A percentile compares a stretch with the other conserved stretches of the same genome.
Conservation (phyloP, 176 grass and related monocot genomes). For the Carex kokanica region DNA sequence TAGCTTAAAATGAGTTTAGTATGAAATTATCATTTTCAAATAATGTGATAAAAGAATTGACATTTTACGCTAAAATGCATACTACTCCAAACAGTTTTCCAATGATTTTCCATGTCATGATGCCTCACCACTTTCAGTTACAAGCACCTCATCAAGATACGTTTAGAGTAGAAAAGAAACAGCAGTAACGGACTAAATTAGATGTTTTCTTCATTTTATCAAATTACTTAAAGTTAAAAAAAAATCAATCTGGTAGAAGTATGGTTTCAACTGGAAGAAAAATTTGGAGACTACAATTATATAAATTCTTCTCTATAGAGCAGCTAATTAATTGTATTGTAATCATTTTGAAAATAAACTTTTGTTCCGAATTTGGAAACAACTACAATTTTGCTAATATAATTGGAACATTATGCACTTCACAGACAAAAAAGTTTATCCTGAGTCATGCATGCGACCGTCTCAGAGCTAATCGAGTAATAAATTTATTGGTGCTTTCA, state of each 20-base stretch:
- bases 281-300: not conserved
- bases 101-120: slow-evolving; percentile 6
- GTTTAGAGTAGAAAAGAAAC: not conserved
- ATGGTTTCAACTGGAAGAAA: not conserved
- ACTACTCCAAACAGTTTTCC: not conserved
- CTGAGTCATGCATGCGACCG: not conserved
- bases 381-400: not conserved
- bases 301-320: not conserved
- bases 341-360: not conserved
- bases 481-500: not conserved
- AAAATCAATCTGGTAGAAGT: not conserved
- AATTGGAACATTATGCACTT: not conserved
- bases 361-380: not conserved
- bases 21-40: not conserved
- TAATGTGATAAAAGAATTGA: not conserved
- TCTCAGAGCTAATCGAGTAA: not conserved
- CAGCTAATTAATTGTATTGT: not conserved
- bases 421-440: not conserved
- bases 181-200: not conserved
- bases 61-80: not conserved
- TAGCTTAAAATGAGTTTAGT: too few relatives aligned
- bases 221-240: not conserved
- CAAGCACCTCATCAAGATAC: not conserved
- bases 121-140: not conserved
- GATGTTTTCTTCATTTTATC: not conserved